Evolutionary conservation across 306 rosid species (phyloP).

Genomic region (Cicer bijugum): DNA sequence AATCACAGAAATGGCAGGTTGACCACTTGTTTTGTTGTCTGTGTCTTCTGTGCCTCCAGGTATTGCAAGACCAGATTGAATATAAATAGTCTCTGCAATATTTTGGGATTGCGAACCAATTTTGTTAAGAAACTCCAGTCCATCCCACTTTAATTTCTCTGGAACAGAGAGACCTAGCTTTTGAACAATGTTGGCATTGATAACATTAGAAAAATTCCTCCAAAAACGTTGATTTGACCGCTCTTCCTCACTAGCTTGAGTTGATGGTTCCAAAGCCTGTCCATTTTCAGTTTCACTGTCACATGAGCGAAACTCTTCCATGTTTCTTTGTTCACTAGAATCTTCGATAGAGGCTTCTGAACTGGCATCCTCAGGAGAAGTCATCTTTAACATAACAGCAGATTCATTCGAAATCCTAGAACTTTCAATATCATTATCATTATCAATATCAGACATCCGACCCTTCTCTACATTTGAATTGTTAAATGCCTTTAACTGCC

Average conservation of each 20-base stretch:
- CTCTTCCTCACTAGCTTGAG: constrained; percentile 48
- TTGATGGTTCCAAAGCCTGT: constrained; percentile 45
- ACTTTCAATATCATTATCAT: constrained; percentile 39
- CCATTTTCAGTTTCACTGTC: constrained; percentile 51
- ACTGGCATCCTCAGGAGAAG: constrained; percentile 43
- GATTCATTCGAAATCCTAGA: constrained; percentile 47
- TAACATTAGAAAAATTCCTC: constrained; percentile 70
- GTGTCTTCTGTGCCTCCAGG: constrained; percentile 57
- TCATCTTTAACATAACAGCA: constrained; percentile 43
- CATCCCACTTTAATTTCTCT: constrained; percentile 88
- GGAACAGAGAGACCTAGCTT: constrained; percentile 76
- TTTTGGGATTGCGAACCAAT: constrained; percentile 78
- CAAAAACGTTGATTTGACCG: constrained; percentile 74
- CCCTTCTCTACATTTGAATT: constrained; percentile 57
- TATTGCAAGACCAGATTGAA: constrained; percentile 90
- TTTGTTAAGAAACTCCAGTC: constrained; percentile 73
- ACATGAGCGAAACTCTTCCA: constrained; percentile 45
- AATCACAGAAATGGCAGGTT: constrained; percentile 55
- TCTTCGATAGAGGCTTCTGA: constrained; percentile 49
- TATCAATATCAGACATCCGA: constrained; percentile 46
- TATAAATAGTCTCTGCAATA: constrained; percentile 71
- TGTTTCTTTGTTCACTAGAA: constrained; percentile 38
- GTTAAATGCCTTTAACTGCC: constrained; percentile 81
- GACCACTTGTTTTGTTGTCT: constrained; percentile 49
- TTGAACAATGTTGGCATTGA: constrained; percentile 73